These are phyloP conservation scores for Penicillium sp. DNA, from an alignment of 2,329 filamentous ascomycete genomes.

Conservation along the genomic window DNA sequence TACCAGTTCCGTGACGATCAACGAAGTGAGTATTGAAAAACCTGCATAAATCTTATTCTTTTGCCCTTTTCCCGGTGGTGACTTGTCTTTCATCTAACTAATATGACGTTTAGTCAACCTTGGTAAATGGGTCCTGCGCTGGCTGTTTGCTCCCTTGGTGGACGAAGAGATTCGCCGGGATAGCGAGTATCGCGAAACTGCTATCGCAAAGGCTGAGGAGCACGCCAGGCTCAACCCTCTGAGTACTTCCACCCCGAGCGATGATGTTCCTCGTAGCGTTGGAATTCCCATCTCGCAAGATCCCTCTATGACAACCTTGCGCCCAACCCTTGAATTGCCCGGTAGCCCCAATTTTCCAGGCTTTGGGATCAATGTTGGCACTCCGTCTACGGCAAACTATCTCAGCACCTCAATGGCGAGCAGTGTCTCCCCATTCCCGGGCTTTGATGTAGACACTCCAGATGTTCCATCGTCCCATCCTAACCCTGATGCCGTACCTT, in stretches of 20 bases:
- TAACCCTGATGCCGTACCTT: constrained; percentile 43
- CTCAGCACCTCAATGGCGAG: constrained; percentile 32
- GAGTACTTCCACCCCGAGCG: constrained; percentile 62
- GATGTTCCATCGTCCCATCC: constrained; percentile 54
- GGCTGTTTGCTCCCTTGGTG: constrained; percentile 84
- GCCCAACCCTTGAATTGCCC: constrained; percentile 61
- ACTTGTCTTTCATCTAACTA: background rate
- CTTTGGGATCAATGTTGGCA: constrained; percentile 71
- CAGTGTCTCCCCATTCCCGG: constrained; percentile 29
- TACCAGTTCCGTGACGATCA: constrained; percentile 88
- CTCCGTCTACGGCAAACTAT: constrained; percentile 30
- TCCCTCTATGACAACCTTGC: constrained; percentile 55
- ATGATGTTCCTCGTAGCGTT: constrained; percentile 34
- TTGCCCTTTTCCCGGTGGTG: background rate
- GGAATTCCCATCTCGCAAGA: constrained; percentile 30
- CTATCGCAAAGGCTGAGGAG: constrained; percentile 65
- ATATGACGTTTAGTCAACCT: constrained; percentile 69
- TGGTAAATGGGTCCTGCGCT: constrained; percentile 92
- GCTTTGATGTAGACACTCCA: constrained; percentile 29
- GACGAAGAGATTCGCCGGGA: constrained; percentile 88
- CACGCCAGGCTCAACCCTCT: constrained; percentile 55
- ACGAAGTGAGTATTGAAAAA: constrained; percentile 63
- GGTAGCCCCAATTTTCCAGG: constrained; percentile 69
- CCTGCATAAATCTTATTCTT: background rate
- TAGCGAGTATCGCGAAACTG: constrained; percentile 65